phyloP scores from a whole-genome alignment of 2,329 filamentous ascomycete species.

The Fusarium staphyleae region DNA sequence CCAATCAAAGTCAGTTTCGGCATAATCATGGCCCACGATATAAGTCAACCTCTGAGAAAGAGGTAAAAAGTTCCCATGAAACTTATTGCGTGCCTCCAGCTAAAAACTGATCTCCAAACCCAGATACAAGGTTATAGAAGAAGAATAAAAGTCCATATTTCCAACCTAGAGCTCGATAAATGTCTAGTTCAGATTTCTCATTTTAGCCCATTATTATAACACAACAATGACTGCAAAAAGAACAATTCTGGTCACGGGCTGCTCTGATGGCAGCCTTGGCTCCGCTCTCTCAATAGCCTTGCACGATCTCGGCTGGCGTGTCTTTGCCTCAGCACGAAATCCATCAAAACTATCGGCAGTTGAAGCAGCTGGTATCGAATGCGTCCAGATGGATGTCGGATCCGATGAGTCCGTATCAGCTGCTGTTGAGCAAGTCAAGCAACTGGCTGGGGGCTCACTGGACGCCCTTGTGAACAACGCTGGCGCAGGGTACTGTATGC shows the following conservation, averaged over 20 bases:
- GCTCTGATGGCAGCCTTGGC: slow-evolving; percentile 46
- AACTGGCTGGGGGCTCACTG: slow-evolving; percentile 35
- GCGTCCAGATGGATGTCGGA: slow-evolving; percentile 36
- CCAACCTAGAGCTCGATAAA: too few species aligned
- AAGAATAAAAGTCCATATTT: too few species aligned
- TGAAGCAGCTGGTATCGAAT: slow-evolving; percentile 30
- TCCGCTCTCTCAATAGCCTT: slow-evolving; percentile 43
- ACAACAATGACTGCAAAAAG: not conserved
- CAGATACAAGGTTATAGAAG: too few species aligned
- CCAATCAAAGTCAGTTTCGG: too few species aligned
- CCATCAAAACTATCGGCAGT: slow-evolving; percentile 32
- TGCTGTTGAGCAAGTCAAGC: slow-evolving; percentile 20
- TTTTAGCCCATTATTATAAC: not conserved
- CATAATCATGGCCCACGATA: not conserved
- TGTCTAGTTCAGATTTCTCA: too few species aligned
- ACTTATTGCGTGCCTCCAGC: not conserved
- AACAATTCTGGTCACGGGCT: slow-evolving; percentile 47
- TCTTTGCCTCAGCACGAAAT: slow-evolving; percentile 44
- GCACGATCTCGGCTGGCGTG: slow-evolving; percentile 38
- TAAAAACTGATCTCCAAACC: too few species aligned
- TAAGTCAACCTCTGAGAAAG: not conserved
- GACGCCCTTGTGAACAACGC: slow-evolving; percentile 45
- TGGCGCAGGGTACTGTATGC: slow-evolving; percentile 37
- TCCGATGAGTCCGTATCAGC: slow-evolving; percentile 34
- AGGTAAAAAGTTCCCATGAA: not conserved